Base-by-base conservation (phyloP, 495 filamentous ascomycete genomes). In the Jackrogersella multiformis region DNA sequence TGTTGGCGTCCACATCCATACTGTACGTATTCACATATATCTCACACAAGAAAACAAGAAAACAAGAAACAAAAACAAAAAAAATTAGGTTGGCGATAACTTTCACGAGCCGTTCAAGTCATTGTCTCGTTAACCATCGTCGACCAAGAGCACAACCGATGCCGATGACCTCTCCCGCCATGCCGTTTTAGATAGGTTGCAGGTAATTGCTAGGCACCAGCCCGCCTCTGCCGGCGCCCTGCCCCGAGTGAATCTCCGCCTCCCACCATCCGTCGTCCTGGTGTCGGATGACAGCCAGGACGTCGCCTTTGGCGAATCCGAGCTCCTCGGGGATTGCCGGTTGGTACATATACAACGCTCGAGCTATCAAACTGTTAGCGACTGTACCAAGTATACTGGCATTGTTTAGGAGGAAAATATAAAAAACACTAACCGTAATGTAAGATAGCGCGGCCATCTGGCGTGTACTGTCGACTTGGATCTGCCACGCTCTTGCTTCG, bases 251-350 rank as follows among this genome's bases (percentile, higher is more conserved):
- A 54, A 97, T 86, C 78, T 97, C 94, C 12, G 96, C 95, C 81
- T 98, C 95, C 96, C 96, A 99, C 96, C 96, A 99, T 9, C 96
- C 96, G 73, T 99, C 96, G 77, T 99, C 96, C 75, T 99, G 96
- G 61, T 94, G 87, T 64, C 92, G 84, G 32, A 96, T 79, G n/a
- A 99, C 87, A 0, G 94, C 92, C 6, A 99, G 80, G 51, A 92
- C 83, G 73, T 99, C 96, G 48, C 96, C 96, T 78, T 98, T 98
- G 9, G 86, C 84, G 71, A 99, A 99, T 15, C 90, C 89, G 30
- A 99, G 82, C 76, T 99, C 96, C 71, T 97, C 95, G 0, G 94
- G 91, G 58, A 99, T 99, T 13, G 92, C 93, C 0, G 95, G 91
- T 69, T 89, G 87, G 78, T 99, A 99, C 81, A 90, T 87, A 78